Base-by-base conservation (phyloP, 305 asterid species). In the Fraxinus sp. region DNA sequence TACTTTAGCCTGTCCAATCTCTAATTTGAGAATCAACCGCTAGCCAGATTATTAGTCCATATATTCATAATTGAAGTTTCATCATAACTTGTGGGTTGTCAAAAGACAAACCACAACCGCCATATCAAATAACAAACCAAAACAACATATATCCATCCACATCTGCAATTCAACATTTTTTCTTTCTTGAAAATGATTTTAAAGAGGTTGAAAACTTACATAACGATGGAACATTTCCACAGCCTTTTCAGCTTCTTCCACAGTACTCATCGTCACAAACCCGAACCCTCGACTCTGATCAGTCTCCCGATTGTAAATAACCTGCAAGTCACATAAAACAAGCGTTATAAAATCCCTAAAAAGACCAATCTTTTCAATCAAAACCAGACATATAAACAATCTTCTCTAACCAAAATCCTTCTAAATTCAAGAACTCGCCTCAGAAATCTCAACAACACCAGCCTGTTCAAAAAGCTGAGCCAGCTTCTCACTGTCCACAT, bases 181-280 rank as follows among this genome's bases (percentile, higher is more conserved):
- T 28, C 72, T 70, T 70, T 70, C 41, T 30, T 30, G 75, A 33
- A 35, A 35, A 16, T 32, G 28, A 33, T 16, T 32, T n/a, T 33
- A 7, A 11, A 72, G n/a, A 72, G 49, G 28, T 72, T 3, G 14
- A 55, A 76, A 79, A 93, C 98, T 92, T 86, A 96, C 99, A 85
- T 89, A 92, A 22, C 92, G 91, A 86, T 92, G 77, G 89, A 91
- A 94, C 91, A 91, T 80, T 57, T 92, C 95, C 66, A 92, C 95
- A 79, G 98, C 99, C 82, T 89, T 92, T 70, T 93, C 99, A 80
- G 97, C 98, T 87, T 96, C 98, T 85, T 92, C 97, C 77, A 89
- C 93, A 4, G 93, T 91, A 76, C 93, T 88, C 99, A 96, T 94
- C 0, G 98, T 91, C 84, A 96, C 97, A 84, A 96, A 96, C 28